Conservation (phyloP, 139 green algal genomes). For the Microglena sp. region DNA sequence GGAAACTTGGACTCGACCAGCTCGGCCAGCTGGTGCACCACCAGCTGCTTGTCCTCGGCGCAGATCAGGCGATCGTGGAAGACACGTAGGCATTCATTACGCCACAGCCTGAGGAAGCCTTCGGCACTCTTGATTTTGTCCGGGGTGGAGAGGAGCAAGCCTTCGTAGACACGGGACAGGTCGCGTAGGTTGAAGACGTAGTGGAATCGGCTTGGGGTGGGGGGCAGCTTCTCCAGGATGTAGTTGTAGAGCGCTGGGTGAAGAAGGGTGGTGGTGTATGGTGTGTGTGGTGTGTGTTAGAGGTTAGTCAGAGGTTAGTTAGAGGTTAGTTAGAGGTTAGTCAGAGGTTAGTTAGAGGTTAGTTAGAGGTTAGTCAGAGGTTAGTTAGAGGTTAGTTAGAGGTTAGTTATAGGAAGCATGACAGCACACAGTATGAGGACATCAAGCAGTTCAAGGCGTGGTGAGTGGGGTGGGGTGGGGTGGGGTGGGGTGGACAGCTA, state of each 20-base stretch:
- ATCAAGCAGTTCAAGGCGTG: too few relatives aligned
- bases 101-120: conserved; percentile 59
- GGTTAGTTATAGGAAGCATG: too few relatives aligned
- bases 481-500: too few relatives aligned
- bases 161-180: conserved; percentile 55
- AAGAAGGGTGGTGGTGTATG: too few relatives aligned
- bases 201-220: conserved; percentile 69
- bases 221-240: conserved; percentile 65
- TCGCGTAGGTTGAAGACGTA: conserved; percentile 86
- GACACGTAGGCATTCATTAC: conserved; percentile 60
- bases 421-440: too few relatives aligned
- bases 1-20: conserved; percentile 31
- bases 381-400: too few relatives aligned
- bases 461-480: too few relatives aligned
- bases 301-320: too few relatives aligned
- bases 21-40: conserved; percentile 36
- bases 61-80: conserved; percentile 64
- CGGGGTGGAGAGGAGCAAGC: conserved; percentile 43
- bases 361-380: too few relatives aligned
- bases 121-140: conserved; percentile 21
- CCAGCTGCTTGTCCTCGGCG: conserved; percentile 38
- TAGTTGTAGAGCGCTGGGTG: conserved; percentile 70
- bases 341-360: too few relatives aligned
- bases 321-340: too few relatives aligned
- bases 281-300: too few relatives aligned